Evolutionary conservation across 106 monocot species (phyloP), one percentile per base, ranked within the genome.

Genomic region (Gastrodia elata): DNA sequence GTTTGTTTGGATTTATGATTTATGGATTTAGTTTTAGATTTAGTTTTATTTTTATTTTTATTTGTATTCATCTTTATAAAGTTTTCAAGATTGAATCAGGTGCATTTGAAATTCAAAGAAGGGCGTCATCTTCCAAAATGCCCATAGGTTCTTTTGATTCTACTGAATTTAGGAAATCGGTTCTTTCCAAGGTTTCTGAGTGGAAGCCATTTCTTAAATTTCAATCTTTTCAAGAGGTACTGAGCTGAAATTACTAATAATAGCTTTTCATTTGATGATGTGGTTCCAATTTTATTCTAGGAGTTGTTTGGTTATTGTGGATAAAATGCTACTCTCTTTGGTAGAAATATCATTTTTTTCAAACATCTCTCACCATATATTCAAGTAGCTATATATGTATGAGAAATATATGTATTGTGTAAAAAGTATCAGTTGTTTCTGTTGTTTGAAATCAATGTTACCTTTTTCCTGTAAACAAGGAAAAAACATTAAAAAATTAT

Each of bases 141-240:
- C 32, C 61, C 61, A 61, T 9, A 32, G 67, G 36, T 16, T 20
- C 37, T 20, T 38, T 67, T 36, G 67, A 6, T 67, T 67, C 37
- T 37, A 14, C 67, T 0, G 67, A 37, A 18, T 37, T 38, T 37
- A 14, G 15, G 16, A 36, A 35, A 35, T 36, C 65, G 7, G 36
- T 65, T 2, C 35, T 36, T 33, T 67, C 67, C 13, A 67, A 67
- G 36, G 67, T 67, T 67, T 15, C 67, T 67, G 67, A 67, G 27
- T 67, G 34, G 38, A 38, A 67, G 6, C 67, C 67, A 15, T 67
- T 67, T 20, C 7, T 18, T 3, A 37, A 38, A 67, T 38, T 67
- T 3, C 67, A 18, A 38, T 67, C 67, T 2, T 36, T 67, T 35
- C 36, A 37, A 67, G 67, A 67, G 34, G 67, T 38, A 67, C 34